A percentile compares a stretch with the other conserved stretches of the same genome.
phyloP scores from a whole-genome alignment of 2,329 filamentous ascomycete species.

The Neofusicoccum sp. region DNA sequence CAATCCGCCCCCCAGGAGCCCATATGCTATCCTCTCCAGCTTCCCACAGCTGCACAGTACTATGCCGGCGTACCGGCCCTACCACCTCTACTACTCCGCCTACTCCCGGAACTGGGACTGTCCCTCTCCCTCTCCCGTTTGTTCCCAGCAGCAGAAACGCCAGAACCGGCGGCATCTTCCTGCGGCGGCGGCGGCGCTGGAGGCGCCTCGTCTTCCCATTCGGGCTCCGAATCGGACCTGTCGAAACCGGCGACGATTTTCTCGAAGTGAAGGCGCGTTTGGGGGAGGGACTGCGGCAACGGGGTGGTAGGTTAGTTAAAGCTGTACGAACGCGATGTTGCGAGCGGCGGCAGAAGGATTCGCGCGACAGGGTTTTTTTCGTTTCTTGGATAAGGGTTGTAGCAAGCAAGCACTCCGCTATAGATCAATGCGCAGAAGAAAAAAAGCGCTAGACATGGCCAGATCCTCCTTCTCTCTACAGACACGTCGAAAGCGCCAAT shows the following conservation, averaged over 20 bases:
- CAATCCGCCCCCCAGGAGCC: no score
- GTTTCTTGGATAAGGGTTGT: no score
- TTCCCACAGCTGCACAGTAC: no score
- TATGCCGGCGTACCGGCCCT: conserved; percentile 5
- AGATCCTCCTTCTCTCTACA: no score
- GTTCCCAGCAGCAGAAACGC: background rate
- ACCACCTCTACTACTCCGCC: no score
- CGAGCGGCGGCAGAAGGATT: background rate
- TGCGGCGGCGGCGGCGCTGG: background rate
- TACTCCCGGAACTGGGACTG: background rate
- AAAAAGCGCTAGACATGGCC: no score
- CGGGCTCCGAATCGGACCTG: conserved; percentile 14
- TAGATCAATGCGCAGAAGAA: background rate
- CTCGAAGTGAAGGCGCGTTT: conserved; percentile 32
- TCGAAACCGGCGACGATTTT: conserved; percentile 31
- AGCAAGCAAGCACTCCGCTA: no score
- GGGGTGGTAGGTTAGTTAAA: background rate
- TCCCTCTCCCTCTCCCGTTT: conserved; percentile 7
- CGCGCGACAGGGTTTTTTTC: no score
- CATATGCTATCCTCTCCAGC: no score
- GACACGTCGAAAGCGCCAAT: no score
- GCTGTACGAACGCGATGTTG: background rate
- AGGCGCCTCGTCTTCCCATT: conserved; percentile 17
- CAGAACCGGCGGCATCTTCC: background rate
- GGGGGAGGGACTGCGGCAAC: conserved; percentile 27